phyloP scores from a whole-genome alignment of 345 rosid genomes.

The Stellera chamaejasme region DNA sequence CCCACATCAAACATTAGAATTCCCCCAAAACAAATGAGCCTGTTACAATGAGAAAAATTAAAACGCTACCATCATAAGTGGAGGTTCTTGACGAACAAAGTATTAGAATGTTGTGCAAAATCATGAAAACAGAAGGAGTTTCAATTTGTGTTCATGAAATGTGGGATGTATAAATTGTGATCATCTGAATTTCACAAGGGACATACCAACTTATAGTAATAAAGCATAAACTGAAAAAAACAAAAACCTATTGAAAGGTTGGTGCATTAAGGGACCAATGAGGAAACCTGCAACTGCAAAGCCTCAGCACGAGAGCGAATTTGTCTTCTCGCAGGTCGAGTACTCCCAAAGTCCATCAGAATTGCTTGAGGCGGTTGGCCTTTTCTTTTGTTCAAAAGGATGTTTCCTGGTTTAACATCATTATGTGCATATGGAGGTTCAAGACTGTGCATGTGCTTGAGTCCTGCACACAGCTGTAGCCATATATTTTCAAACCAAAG shows the following conservation, averaged over 20 bases:
- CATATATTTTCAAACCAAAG: slow-evolving; percentile 14
- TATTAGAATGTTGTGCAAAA: neutral
- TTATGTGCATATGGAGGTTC: slow-evolving; percentile 98
- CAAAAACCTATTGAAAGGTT: slow-evolving; percentile 2
- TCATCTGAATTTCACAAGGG: too few relatives aligned
- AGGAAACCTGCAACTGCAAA: slow-evolving; percentile 75
- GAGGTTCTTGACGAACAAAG: neutral
- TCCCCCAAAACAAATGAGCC: too few relatives aligned
- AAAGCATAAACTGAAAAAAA: slow-evolving; percentile 1
- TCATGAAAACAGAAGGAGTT: slow-evolving; percentile 1
- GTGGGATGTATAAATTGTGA: too few relatives aligned
- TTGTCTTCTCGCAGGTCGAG: slow-evolving; percentile 81
- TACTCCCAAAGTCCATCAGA: slow-evolving; percentile 98
- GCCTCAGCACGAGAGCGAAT: slow-evolving; percentile 92
- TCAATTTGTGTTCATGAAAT: neutral
- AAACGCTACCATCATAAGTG: too few relatives aligned
- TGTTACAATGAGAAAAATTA: too few relatives aligned
- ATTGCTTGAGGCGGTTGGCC: slow-evolving; percentile 80
- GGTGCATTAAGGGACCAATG: slow-evolving; percentile 7
- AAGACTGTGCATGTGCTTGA: slow-evolving; percentile 86
- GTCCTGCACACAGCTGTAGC: slow-evolving; percentile 90
- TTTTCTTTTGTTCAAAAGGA: slow-evolving; percentile 67
- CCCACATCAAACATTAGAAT: neutral
- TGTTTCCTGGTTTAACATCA: slow-evolving; percentile 97
- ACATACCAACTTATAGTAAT: too few relatives aligned